Percentiles rank a stretch among this genome's conserved stretches.
Conservation (phyloP, 176 grass and related monocot genomes). For the Musa troglodytarum region DNA sequence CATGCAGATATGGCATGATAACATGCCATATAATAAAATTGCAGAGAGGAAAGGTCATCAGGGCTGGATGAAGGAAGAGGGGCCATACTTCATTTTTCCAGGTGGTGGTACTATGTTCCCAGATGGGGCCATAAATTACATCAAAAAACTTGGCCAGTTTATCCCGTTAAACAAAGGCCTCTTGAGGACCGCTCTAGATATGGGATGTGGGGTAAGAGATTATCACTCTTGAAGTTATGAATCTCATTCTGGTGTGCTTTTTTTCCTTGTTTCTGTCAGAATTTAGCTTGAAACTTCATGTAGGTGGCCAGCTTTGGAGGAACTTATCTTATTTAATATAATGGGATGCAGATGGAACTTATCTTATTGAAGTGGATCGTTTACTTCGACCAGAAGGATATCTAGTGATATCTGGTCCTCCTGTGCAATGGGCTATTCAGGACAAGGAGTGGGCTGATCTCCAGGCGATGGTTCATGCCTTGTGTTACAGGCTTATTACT, state of each 20-base stretch:
- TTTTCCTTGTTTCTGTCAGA: not conserved
- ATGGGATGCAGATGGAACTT: slow-evolving; percentile 69
- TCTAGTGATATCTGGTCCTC: slow-evolving; percentile 86
- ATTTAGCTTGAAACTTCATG: slow-evolving; percentile 15
- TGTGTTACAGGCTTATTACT: slow-evolving; percentile 65
- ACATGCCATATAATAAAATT: slow-evolving; percentile 97
- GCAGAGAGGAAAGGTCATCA: slow-evolving; percentile 94
- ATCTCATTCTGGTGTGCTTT: not conserved
- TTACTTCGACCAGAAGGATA: slow-evolving; percentile 77
- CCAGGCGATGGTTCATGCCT: slow-evolving; percentile 35
- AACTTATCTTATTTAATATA: slow-evolving; percentile 8
- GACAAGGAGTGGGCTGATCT: slow-evolving; percentile 76
- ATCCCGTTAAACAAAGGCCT: slow-evolving; percentile 55
- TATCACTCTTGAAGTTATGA: slow-evolving; percentile 15
- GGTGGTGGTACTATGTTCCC: slow-evolving; percentile 94
- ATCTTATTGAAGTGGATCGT: slow-evolving; percentile 77
- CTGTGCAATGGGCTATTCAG: slow-evolving; percentile 65
- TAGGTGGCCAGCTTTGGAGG: slow-evolving; percentile 96
- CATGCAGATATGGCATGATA: slow-evolving; percentile 81
- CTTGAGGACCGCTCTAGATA: slow-evolving; percentile 79
- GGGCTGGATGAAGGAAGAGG: slow-evolving; percentile 90
- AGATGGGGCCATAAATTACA: slow-evolving; percentile 74
- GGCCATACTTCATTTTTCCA: slow-evolving; percentile 71
- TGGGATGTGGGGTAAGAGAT: slow-evolving; percentile 86
- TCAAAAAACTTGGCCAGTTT: slow-evolving; percentile 51